Evolutionary conservation across 805 yeast genomes (phyloP), one percentile per base, ranked within the genome.

Genomic region (Candida berthetii): DNA sequence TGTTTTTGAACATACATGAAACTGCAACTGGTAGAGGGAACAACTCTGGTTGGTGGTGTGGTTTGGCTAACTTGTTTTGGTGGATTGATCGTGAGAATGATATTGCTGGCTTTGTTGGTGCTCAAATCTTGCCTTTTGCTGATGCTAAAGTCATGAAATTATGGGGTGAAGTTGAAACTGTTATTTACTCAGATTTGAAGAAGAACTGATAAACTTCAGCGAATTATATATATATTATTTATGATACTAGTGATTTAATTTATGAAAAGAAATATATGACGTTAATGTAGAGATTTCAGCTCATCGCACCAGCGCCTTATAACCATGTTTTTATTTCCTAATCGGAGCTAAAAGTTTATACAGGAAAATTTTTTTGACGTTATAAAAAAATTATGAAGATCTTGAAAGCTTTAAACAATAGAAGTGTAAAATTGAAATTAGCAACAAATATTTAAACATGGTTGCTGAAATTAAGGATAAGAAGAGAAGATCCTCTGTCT

Each of bases 81-180:
- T 70, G 73, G 73, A 46, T 69, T 29, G 75, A 70, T 49, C 42
- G 54, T 20, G 55, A 62, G 36, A 65, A 60, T 36, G 65, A 60
- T 14, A 48, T 67, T 38, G 73, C 65, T 3, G 74, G 74, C 1
- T 54, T 60, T 37, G 61, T 64, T 48, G 69, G 61, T 17, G 51
- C 64, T 19, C 71, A 68, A 40, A 40, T 65, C 11, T 48, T 69
- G 25, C 75, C 75, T 7, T 61, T 61, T 47, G 54, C 44, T 14
- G 63, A 58, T 41, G 42, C 49, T 1, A 47, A 48, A 3, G 44
- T 44, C 3, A 20, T 48, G 25, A 39, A 35, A 7, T 37, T 48
- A 9, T 54, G 57, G 57, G 33, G 35, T 31, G 42, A 48, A 6
- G 40, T 51, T 17, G 59, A 54, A 33, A 40, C 39, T 16, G 46